Conservation (phyloP, 495 filamentous ascomycete species). For the Schizothecium vesticola region DNA sequence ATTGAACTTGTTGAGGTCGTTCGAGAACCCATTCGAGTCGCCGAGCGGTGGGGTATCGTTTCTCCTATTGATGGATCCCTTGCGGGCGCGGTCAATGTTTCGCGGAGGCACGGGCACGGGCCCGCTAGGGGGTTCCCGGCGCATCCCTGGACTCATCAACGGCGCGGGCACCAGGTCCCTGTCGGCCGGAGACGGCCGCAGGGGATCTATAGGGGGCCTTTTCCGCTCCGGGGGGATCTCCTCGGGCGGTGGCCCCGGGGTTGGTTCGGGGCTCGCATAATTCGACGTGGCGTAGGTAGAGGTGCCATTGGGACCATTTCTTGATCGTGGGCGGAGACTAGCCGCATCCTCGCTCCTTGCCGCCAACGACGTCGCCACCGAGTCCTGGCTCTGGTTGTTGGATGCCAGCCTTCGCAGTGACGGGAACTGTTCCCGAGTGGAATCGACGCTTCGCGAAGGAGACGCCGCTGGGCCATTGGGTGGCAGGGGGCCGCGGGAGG, state of each 20-base stretch:
- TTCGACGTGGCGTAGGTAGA: slow-evolving; percentile 35
- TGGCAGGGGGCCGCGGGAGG: slow-evolving; percentile 28
- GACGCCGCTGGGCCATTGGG: slow-evolving; percentile 37
- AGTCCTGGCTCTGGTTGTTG: slow-evolving; percentile 53
- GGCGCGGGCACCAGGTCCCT: slow-evolving; percentile 48
- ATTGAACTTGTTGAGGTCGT: slow-evolving; percentile 17
- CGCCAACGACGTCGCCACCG: slow-evolving; percentile 40
- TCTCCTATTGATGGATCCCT: slow-evolving; percentile 28
- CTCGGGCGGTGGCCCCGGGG: slow-evolving; percentile 23
- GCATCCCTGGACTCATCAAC: slow-evolving; percentile 44
- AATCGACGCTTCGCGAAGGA: slow-evolving; percentile 43
- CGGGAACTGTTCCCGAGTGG: slow-evolving; percentile 38
- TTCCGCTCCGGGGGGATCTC: slow-evolving; percentile 46
- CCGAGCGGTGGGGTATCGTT: slow-evolving; percentile 15
- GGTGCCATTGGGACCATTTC: slow-evolving; percentile 39
- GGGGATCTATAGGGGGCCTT: slow-evolving; percentile 49
- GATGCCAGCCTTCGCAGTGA: slow-evolving; percentile 41
- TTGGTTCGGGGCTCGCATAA: slow-evolving; percentile 31
- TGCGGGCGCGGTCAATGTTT: slow-evolving; percentile 40
- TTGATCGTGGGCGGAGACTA: slow-evolving; percentile 45
- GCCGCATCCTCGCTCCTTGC: slow-evolving; percentile 43
- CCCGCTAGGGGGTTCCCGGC: slow-evolving; percentile 34
- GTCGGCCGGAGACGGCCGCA: slow-evolving; percentile 36
- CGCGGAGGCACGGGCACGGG: slow-evolving; percentile 32
- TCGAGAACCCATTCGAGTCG: slow-evolving; percentile 15